A percentile compares a stretch with the other conserved stretches of the same genome.
Evolutionary conservation across 2,329 filamentous ascomycete species (phyloP).

Genomic region (Sporothrix mexicana): DNA sequence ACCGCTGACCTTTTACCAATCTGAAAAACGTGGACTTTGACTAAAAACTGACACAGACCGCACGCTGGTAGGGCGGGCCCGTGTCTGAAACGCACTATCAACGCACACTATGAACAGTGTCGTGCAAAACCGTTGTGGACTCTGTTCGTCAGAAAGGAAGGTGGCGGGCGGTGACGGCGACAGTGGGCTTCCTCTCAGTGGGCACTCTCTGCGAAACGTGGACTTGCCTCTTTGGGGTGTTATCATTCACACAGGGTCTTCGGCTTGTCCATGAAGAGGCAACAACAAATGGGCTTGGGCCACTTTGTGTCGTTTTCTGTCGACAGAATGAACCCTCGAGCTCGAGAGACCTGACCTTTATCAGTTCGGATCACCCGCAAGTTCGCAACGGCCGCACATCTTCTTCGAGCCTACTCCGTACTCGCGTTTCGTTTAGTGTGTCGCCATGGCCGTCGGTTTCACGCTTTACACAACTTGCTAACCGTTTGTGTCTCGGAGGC

Average conservation of each 20-base stretch:
- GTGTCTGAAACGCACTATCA: conserved; percentile 16
- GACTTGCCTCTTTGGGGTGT: background rate
- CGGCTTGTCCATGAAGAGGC: too few relatives aligned
- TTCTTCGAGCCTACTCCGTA: background rate
- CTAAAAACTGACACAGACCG: background rate
- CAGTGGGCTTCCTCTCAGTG: background rate
- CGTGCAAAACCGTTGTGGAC: conserved; percentile 7
- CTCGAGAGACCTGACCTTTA: too few relatives aligned
- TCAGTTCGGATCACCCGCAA: too few relatives aligned
- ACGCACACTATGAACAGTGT: background rate
- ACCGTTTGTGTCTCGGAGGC: background rate
- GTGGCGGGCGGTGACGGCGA: background rate
- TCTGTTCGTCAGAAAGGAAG: background rate
- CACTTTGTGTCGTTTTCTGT: background rate
- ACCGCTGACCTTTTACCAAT: background rate
- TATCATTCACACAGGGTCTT: background rate
- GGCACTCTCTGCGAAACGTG: background rate
- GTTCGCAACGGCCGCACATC: background rate
- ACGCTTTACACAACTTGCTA: background rate
- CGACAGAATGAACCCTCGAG: background rate
- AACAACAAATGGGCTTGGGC: background rate
- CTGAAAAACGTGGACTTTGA: background rate
- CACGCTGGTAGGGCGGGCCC: background rate
- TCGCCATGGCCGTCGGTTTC: background rate
- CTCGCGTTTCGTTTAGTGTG: conserved; percentile 13